Evolutionary conservation across 768 basidiomycete genomes (phyloP).

Genomic region (Sporobolomyces phaffii): DNA sequence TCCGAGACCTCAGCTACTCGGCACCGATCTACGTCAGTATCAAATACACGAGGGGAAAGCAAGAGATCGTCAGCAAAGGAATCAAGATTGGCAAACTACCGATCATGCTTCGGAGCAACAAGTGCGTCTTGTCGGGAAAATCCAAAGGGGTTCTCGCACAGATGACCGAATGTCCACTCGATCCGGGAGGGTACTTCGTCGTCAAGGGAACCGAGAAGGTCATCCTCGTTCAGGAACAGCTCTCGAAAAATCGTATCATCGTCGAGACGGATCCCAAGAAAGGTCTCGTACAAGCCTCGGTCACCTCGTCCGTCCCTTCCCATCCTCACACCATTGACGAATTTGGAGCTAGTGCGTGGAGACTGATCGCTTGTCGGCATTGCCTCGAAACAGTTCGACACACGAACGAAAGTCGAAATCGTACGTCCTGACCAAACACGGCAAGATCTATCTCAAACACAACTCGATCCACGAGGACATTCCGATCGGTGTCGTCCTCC

Average conservation of each 20-base stretch:
- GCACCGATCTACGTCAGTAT: slow-evolving; percentile 90
- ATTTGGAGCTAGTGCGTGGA: too few species aligned
- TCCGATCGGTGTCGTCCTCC: slow-evolving; percentile 89
- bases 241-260: slow-evolving; percentile 98
- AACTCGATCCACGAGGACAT: slow-evolving; percentile 97
- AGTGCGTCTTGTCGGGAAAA: slow-evolving; percentile 78
- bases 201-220: slow-evolving; percentile 99
- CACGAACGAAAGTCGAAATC: slow-evolving; percentile 81
- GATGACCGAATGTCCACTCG: slow-evolving; percentile 94
- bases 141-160: slow-evolving; percentile 75
- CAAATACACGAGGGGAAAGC: slow-evolving; percentile 86
- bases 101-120: slow-evolving; percentile 93
- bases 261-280: slow-evolving; percentile 90
- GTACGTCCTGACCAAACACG: slow-evolving; percentile 90
- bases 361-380: too few species aligned
- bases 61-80: slow-evolving; percentile 71
- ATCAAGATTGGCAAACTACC: slow-evolving; percentile 86
- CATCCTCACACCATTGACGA: too few species aligned
- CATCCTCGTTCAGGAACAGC: slow-evolving; percentile 95
- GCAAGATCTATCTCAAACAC: slow-evolving; percentile 90
- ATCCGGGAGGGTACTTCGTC: slow-evolving; percentile 99
- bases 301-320: slow-evolving; percentile 69
- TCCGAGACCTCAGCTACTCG: slow-evolving; percentile 89
- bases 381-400: slow-evolving; percentile 50
- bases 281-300: slow-evolving; percentile 80